A percentile compares a stretch with the other conserved stretches of the same genome.
phyloP scores from a whole-genome alignment of 108 stramenopile genomes.

The Nannochloropsis oceanica region DNA sequence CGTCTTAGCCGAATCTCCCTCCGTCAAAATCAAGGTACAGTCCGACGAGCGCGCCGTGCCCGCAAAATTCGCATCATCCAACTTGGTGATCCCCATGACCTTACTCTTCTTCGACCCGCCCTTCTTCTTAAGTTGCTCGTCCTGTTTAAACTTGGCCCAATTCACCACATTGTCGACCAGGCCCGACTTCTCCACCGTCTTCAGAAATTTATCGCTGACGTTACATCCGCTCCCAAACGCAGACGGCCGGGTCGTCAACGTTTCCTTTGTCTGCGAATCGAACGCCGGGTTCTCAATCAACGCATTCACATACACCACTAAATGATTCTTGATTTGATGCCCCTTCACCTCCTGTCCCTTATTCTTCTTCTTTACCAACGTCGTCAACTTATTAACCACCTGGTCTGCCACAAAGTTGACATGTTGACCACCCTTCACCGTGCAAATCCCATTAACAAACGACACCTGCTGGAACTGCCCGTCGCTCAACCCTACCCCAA shows the following conservation, averaged over 20 bases:
- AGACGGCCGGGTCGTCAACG: slow-evolving; percentile 59
- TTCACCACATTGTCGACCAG: slow-evolving; percentile 61
- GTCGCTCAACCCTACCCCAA: slow-evolving; percentile 73
- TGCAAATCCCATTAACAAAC: slow-evolving; percentile 92
- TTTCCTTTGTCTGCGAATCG: slow-evolving; percentile 96
- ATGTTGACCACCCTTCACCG: slow-evolving; percentile 89
- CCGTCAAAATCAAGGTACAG: slow-evolving; percentile 93
- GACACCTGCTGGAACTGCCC: slow-evolving; percentile 80
- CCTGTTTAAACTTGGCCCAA: slow-evolving; percentile 72
- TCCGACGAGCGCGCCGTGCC: slow-evolving; percentile 74
- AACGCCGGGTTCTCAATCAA: slow-evolving; percentile 91
- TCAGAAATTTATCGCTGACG: slow-evolving; percentile 39
- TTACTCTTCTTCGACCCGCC: slow-evolving; percentile 77
- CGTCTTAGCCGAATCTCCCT: slow-evolving; percentile 98
- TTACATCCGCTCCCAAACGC: slow-evolving; percentile 62
- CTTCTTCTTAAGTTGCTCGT: slow-evolving; percentile 67
- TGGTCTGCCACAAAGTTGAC: slow-evolving; percentile 76
- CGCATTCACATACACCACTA: slow-evolving; percentile 82
- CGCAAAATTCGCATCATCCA: slow-evolving; percentile 94
- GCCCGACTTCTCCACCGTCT: slow-evolving; percentile 64
- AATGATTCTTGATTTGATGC: slow-evolving; percentile 81
- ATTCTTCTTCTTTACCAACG: slow-evolving; percentile 68
- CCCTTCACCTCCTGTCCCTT: slow-evolving; percentile 80
- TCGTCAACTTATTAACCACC: slow-evolving; percentile 40
- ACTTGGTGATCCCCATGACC: slow-evolving; percentile 81